These are phyloP conservation scores for Forsythia suspensa DNA, from an alignment of 257 asterid species.

Conservation along the genomic window DNA sequence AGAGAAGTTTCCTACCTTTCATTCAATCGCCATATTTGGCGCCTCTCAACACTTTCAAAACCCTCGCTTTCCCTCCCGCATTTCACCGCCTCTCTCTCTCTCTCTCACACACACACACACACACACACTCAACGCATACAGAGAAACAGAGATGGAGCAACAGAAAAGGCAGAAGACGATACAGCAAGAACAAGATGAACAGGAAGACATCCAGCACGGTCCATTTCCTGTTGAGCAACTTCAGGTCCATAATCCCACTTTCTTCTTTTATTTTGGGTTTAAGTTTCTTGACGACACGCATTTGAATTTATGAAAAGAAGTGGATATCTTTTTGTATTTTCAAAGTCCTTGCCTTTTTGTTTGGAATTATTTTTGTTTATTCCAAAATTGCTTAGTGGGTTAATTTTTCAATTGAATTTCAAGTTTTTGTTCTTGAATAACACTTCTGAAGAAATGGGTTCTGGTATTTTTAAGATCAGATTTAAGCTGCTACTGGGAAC, in stretches of 20 bases:
- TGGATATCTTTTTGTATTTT: background rate
- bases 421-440: background rate
- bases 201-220: constrained; percentile 72
- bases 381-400: background rate
- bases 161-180: constrained; percentile 53
- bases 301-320: background rate
- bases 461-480: background rate
- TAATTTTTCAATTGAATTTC: background rate
- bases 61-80: constrained; percentile 2
- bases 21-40: constrained; percentile 30
- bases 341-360: constrained; percentile 7
- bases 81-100: constrained; percentile 1
- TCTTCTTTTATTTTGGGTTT: constrained; percentile 4
- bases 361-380: background rate
- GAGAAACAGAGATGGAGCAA: constrained; percentile 58
- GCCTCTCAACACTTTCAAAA: constrained; percentile 39
- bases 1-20: background rate
- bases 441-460: constrained; percentile 14
- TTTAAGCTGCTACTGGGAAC: background rate
- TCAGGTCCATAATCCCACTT: constrained; percentile 46
- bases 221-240: constrained; percentile 85
- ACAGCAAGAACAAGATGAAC: constrained; percentile 60
- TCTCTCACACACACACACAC: constrained; percentile 6
- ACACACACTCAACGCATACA: background rate
- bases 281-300: background rate